Evolutionary conservation across 1,139 yeast genomes (phyloP), one percentile per base, ranked within the genome.

Genomic region (Debaryomyces fabryi): DNA sequence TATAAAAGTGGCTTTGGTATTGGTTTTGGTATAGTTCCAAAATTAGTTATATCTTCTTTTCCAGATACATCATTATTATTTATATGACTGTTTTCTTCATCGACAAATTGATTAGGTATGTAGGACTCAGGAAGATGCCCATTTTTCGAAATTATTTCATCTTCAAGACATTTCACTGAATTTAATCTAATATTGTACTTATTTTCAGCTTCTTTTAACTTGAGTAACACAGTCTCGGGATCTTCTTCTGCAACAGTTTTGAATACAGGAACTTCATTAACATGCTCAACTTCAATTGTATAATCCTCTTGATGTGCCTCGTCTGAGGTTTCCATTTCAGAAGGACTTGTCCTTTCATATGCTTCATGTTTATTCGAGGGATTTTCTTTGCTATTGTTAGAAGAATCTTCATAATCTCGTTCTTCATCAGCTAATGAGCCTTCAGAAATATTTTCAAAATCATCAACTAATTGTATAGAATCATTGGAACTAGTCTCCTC

Each of bases 161-260:
- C 55, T 48, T 67, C 69, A 41, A 72, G 58, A 20, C 65, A 68
- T 0, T 58, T 59, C 12, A 71, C 68, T 1, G 76, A 65, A 33
- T 58, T 57, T 38, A 75, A 61, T 44, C 63, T 64, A 21, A 75
- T 56, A 27, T 71, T 58, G 51, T 59, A 74, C 45, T 63, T 71
- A 38, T 56, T 53, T 48, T 73, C 77, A 0, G 72, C 67, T 23
- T 62, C 64, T 42, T 59, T 62, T 33, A 75, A 62, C 33, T 68
- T 58, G 25, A 56, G 49, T 33, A 75, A 58, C 2, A 64, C 60
- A 0, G 49, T 61, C 43, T 65, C 67, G 1, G 76, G 75, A 6
- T 63, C 61, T 48, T 74, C 78, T 16, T 59, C 60, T 29, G 53
- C 47, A 4, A 74, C 58, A 0, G 77, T 68, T 47, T 57, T 66